Percentiles rank a stretch among this genome's conserved stretches.
These are phyloP conservation scores for Penicillium sp. DNA, from an alignment of 2,329 filamentous ascomycete species.

Conservation along the genomic window DNA sequence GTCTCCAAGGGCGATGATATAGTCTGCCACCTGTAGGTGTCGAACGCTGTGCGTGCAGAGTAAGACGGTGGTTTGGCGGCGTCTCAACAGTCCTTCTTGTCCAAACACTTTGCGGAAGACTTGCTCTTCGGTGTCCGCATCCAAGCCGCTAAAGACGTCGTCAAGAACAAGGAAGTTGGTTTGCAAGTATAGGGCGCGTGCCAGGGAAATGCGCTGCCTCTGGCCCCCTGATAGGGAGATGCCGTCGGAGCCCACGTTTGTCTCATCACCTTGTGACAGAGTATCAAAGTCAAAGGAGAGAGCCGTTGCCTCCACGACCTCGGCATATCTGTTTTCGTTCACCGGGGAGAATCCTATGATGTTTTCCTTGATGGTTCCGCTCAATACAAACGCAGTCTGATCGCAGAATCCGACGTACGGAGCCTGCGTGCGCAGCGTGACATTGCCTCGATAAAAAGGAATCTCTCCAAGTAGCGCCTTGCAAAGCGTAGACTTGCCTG, in stretches of 20 bases:
- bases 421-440: too few species aligned
- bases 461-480: slow-evolving; percentile 38
- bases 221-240: slow-evolving; percentile 22
- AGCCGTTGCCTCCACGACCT: slow-evolving; percentile 23
- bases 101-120: not conserved
- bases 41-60: slow-evolving; percentile 47
- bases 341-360: slow-evolving; percentile 18
- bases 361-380: slow-evolving; percentile 19
- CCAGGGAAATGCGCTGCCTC: slow-evolving; percentile 41
- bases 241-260: slow-evolving; percentile 24
- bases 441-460: slow-evolving; percentile 26
- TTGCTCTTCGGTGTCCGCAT: not conserved
- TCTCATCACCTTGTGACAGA: slow-evolving; percentile 11
- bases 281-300: slow-evolving; percentile 23
- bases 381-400: slow-evolving; percentile 21
- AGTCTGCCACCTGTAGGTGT: slow-evolving; percentile 42
- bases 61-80: slow-evolving; percentile 29
- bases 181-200: slow-evolving; percentile 50
- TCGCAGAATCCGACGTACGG: slow-evolving; percentile 21
- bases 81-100: not conserved
- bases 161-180: slow-evolving; percentile 48
- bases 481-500: slow-evolving; percentile 38
- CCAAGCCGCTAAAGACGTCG: slow-evolving; percentile 45
- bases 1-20: slow-evolving; percentile 40
- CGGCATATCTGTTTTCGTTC: not conserved